Conservation (phyloP, 2,329 filamentous ascomycete species). For the Penicillium decumbens region DNA sequence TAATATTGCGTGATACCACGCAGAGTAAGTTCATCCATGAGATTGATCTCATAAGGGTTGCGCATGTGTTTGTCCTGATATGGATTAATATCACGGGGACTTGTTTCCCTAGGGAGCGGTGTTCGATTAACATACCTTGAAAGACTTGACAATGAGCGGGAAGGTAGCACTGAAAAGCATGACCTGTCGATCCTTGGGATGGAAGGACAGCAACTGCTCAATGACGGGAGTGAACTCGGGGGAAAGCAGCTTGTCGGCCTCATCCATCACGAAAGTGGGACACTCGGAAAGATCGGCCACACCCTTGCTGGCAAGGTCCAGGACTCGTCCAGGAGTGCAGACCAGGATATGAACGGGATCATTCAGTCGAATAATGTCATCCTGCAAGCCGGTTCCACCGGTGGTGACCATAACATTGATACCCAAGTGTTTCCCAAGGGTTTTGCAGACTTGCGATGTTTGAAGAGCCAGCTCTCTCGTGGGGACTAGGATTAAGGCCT, state of each 20-base stretch:
- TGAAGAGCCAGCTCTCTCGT: conserved; percentile 96
- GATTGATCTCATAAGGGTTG: conserved; percentile 95
- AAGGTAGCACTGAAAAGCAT: conserved; percentile 99
- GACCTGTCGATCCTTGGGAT: conserved; percentile 94
- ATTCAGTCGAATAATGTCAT: conserved; percentile 92
- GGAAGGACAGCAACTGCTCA: conserved; percentile 89
- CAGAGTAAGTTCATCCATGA: conserved; percentile 98
- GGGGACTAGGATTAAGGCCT: conserved; percentile 92
- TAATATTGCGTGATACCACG: conserved; percentile 99
- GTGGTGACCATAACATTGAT: conserved; percentile 99
- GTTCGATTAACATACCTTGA: conserved; percentile 55
- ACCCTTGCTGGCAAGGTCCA: conserved; percentile 92
- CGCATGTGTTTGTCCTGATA: conserved; percentile 86
- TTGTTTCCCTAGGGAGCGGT: not conserved
- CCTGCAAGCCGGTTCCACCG: conserved; percentile 87
- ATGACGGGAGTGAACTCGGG: conserved; percentile 96
- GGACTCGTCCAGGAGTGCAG: conserved; percentile 90
- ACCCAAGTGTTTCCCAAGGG: conserved; percentile 90
- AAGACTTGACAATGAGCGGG: conserved; percentile 92
- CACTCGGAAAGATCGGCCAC: conserved; percentile 95
- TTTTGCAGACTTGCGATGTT: conserved; percentile 99
- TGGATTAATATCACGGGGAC: not conserved
- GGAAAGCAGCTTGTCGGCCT: conserved; percentile 95
- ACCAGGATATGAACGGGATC: conserved; percentile 97
- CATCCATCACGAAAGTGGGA: conserved; percentile 98